Evolutionary conservation across 768 basidiomycete species (phyloP), one percentile per base, ranked within the genome.

Genomic region (Clitopilus passeckerianus): DNA sequence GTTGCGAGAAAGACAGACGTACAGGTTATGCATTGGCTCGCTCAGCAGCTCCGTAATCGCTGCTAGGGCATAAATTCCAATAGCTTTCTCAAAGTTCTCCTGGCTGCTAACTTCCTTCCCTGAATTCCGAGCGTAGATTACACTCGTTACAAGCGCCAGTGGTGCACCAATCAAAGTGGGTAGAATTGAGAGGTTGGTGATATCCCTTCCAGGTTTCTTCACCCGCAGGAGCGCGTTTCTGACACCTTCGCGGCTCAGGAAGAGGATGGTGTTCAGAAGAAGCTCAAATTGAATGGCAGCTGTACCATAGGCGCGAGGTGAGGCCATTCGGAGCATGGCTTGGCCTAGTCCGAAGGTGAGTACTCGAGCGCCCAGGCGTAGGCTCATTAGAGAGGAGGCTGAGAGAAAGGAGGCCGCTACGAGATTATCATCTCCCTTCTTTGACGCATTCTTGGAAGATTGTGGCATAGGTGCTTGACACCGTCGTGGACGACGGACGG

Each of bases 241-340:
- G 7, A 98, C 82, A 16, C 95, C 96, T 71, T 99, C 97, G n/a
- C 97, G 80, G 34, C 89, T 88, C 7, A 98, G 79, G 71, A 98
- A 98, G 46, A 98, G 78, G 66, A 95, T 91, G 10, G 94, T 94
- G 64, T 89, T 91, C 52, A 91, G 81, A 23, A 98, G 68, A 24
- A 98, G 83, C 70, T 98, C 97, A 72, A 98, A 94, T 66, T 97
- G 95, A 61, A 99, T 90, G 0, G 93, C 85, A 15, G 93, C 94
- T 0, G 91, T 94, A 9, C 96, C 90, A 68, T 93, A 95, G 14
- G 88, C 89, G 34, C 84, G 83, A 0, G 95, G 95, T 0, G 93
- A 87, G 1, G 90, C 87, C 27, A 95, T 78, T 0, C 93, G 86
- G 41, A 98, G 78, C 12, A 98, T 80, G 0, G 85, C 83, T 71